Evolutionary conservation across 768 basidiomycete species (phyloP), one percentile per base, ranked within the genome.

Genomic region (Gyrodon lividus): DNA sequence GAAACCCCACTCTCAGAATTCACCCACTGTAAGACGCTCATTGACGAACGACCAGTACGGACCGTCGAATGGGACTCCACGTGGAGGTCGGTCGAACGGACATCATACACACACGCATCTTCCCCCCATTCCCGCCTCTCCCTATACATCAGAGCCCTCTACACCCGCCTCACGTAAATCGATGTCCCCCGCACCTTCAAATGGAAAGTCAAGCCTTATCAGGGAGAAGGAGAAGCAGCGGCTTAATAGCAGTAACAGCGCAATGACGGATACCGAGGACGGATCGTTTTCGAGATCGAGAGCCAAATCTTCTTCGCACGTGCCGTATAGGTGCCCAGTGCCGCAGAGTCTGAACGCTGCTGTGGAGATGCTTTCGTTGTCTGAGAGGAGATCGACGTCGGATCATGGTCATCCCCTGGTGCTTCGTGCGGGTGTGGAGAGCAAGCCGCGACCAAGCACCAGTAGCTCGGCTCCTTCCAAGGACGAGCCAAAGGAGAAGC

Each of bases 311-410:
- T 78, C 81, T 16, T 74, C 82, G 13, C 78, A 79, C 59, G 68
- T 82, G 26, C 72, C 82, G 14, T 73, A 78, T 65, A 76, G 76
- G 47, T 70, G 82, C 16, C 79, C 79, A 40, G 77, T 73, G 47
- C 84, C 85, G 0, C 87, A 89, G 69, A 88, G 86, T 55, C 73
- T 91, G 41, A 80, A 77, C 57, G 87, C 87, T 50, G 87, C 86
- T 14, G 70, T 86, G 30, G 85, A 90, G 67, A 78, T 83, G 69
- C 69, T 90, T 9, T 67, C 68, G 13, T 53, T 65, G 38, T 61
- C 70, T 9, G 68, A 69, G 41, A 67, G 45, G 46, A 64, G 58
- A 46, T 59, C 68, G 17, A 37, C 57, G 1, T 70, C 70, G 16
- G 68, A 70, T 35, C 57, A 58, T 40, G 64, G 66, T 12, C 62